These are phyloP conservation scores for Melaleuca alternifolia DNA, from an alignment of 345 rosid genomes.

Conservation along the genomic window DNA sequence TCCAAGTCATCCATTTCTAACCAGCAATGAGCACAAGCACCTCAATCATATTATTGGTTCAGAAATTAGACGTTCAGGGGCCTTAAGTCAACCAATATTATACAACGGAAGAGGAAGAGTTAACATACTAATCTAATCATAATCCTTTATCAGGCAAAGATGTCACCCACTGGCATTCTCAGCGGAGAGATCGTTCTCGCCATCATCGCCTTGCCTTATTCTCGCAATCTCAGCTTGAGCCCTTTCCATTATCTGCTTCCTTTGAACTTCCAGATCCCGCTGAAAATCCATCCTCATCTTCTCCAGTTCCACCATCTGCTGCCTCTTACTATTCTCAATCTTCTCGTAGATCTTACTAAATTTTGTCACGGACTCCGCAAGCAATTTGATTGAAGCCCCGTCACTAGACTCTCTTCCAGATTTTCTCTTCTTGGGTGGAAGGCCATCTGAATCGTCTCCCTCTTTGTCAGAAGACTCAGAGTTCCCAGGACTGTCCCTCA, in stretches of 20 bases:
- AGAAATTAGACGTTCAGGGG: not conserved
- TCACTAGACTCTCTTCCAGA: conserved; percentile 41
- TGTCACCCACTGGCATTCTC: conserved; percentile 49
- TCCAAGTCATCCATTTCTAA: not conserved
- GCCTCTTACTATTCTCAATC: conserved; percentile 71
- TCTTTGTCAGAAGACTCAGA: conserved; percentile 45
- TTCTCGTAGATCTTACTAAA: conserved; percentile 86
- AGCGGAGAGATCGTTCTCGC: conserved; percentile 46
- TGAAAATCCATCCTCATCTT: conserved; percentile 93
- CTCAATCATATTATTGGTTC: not conserved
- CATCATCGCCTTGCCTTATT: conserved; percentile 37
- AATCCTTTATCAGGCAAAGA: not conserved
- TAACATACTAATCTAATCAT: not conserved
- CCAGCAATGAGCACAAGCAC: not conserved
- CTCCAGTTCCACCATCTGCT: conserved; percentile 86
- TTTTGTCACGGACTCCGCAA: conserved; percentile 78
- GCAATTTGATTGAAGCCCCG: conserved; percentile 52
- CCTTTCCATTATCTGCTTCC: conserved; percentile 77
- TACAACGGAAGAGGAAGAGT: not conserved
- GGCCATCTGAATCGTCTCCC: conserved; percentile 63
- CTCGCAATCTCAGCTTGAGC: conserved; percentile 76
- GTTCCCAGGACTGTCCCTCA: conserved; percentile 86
- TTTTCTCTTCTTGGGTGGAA: conserved; percentile 62
- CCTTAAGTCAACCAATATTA: not conserved
- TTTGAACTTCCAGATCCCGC: conserved; percentile 82